Evolutionary conservation across 768 basidiomycete genomes (phyloP).

Genomic region (Lactarius akahatsu): DNA sequence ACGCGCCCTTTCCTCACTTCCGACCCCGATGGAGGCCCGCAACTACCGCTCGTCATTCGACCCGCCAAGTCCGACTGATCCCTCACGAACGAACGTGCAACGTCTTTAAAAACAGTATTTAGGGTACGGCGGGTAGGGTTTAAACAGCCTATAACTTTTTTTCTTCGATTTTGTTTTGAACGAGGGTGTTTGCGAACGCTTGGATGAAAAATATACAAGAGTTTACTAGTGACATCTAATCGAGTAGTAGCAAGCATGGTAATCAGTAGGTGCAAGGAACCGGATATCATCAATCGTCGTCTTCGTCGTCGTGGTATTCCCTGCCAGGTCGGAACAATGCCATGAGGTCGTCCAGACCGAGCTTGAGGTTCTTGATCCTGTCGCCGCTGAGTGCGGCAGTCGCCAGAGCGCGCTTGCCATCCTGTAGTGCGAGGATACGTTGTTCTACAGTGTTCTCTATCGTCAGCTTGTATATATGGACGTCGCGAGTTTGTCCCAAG

Average conservation of each 20-base stretch:
- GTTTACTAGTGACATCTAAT: neutral
- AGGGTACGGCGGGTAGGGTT: neutral
- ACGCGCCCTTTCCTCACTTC: slow-evolving; percentile 22
- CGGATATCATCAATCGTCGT: slow-evolving; percentile 30
- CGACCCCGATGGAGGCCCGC: slow-evolving; percentile 15
- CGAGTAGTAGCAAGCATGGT: neutral
- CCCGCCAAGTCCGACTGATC: slow-evolving; percentile 15
- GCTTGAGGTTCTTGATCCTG: slow-evolving; percentile 79
- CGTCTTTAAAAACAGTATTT: neutral
- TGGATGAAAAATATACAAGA: neutral
- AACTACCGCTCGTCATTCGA: slow-evolving; percentile 27
- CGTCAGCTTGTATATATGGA: slow-evolving; percentile 87
- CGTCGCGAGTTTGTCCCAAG: slow-evolving; percentile 82
- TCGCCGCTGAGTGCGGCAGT: slow-evolving; percentile 84
- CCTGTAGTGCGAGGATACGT: slow-evolving; percentile 87
- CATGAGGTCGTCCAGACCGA: slow-evolving; percentile 84
- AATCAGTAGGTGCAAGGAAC: neutral
- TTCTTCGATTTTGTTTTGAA: neutral
- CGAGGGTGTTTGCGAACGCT: neutral
- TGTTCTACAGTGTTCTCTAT: slow-evolving; percentile 86
- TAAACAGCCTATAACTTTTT: neutral
- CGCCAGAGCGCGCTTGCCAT: slow-evolving; percentile 84
- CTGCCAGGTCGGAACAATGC: slow-evolving; percentile 67
- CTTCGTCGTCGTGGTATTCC: slow-evolving; percentile 49
- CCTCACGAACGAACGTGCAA: neutral